Conservation (phyloP, 768 basidiomycete genomes). For the Chiua virens region DNA sequence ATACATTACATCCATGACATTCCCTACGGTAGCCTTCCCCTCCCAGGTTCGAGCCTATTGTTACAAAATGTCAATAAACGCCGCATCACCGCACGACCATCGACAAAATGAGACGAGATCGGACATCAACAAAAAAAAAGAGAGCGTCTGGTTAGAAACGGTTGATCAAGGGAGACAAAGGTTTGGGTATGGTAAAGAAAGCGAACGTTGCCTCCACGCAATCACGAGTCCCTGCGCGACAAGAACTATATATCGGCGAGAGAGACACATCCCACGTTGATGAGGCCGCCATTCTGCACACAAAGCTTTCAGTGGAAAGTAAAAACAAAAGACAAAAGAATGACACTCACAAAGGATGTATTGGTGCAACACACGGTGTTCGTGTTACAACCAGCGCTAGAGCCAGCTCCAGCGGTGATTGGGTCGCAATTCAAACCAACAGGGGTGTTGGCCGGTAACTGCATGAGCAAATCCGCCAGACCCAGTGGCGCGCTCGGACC, state of each 20-base stretch:
- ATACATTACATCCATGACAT: conserved; percentile 6
- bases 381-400: conserved; percentile 11
- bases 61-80: conserved; percentile 7
- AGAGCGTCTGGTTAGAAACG: conserved; percentile 22
- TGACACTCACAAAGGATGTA: conserved; percentile 12
- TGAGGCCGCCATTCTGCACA: conserved; percentile 18
- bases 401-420: conserved; percentile 25
- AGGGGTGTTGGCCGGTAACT: neutral
- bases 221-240: conserved; percentile 3
- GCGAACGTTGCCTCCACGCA: conserved; percentile 11
- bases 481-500: neutral
- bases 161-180: conserved; percentile 14
- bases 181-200: conserved; percentile 15
- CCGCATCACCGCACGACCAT: conserved; percentile 1
- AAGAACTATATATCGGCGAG: conserved; percentile 3
- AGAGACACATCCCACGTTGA: conserved; percentile 28
- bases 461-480: conserved; percentile 4
- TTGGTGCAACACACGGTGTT: conserved; percentile 26
- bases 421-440: conserved; percentile 21
- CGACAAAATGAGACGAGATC: conserved; percentile 17
- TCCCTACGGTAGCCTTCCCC: neutral
- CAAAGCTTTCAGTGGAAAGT: neutral
- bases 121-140: conserved; percentile 20
- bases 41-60: neutral
- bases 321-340: neutral